Percentiles rank a stretch among this genome's conserved stretches.
phyloP scores from a whole-genome alignment of 1,284 basidiomycete genomes.

The Cryptococcus sp. region DNA sequence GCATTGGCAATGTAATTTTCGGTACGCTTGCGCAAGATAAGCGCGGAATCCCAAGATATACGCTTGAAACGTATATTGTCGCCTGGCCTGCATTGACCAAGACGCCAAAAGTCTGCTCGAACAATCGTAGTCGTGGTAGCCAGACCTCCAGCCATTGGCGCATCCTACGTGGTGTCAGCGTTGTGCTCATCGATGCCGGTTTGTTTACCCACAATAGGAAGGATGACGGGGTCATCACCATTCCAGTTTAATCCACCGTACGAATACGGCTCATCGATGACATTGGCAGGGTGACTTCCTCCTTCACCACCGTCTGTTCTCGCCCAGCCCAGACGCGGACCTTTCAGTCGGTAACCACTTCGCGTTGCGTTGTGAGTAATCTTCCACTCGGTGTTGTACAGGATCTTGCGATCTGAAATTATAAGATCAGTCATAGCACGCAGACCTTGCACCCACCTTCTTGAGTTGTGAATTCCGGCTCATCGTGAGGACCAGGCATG shows the following conservation, averaged over 20 bases:
- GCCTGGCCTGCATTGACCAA: constrained; percentile 47
- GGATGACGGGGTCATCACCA: constrained; percentile 70
- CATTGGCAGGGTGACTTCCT: constrained; percentile 70
- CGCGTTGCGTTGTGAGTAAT: constrained; percentile 47
- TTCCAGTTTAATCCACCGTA: constrained; percentile 63
- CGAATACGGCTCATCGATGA: constrained; percentile 68
- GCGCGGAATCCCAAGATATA: constrained; percentile 52
- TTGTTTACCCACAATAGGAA: constrained; percentile 56
- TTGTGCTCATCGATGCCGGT: not conserved
- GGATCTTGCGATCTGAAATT: constrained; percentile 23
- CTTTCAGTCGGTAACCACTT: constrained; percentile 50
- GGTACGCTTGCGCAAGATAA: constrained; percentile 34
- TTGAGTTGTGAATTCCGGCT: constrained; percentile 60
- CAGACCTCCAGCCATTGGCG: constrained; percentile 33
- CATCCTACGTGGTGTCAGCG: constrained; percentile 21
- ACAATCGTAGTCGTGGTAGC: constrained; percentile 33
- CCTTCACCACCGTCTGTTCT: constrained; percentile 66
- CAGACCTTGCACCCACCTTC: constrained; percentile 52
- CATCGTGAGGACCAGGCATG: constrained; percentile 66
- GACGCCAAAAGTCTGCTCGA: constrained; percentile 42
- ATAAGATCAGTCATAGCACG: not conserved
- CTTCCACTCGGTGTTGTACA: constrained; percentile 42
- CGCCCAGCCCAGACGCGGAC: constrained; percentile 62
- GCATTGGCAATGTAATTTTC: constrained; percentile 49
- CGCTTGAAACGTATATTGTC: constrained; percentile 40